These are phyloP conservation scores for Musa itinerans DNA, from an alignment of 176 grass and related monocot genomes.

Conservation along the genomic window DNA sequence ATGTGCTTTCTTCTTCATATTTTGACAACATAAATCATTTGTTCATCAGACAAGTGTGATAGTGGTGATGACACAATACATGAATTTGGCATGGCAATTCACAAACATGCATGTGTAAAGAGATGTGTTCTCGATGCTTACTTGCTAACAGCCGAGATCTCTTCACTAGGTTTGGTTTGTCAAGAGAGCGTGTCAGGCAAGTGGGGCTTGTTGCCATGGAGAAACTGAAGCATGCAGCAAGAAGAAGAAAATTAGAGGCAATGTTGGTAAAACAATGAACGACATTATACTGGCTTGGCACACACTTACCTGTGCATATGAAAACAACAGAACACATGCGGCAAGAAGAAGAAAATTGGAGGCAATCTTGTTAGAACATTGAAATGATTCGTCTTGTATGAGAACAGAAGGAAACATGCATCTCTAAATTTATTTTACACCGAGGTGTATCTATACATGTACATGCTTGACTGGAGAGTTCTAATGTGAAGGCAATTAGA, in stretches of 20 bases:
- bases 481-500: conserved; percentile 12
- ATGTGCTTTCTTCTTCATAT: too few relatives aligned
- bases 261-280: background rate
- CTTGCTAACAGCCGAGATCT: background rate
- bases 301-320: background rate
- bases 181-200: conserved; percentile 86
- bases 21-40: too few relatives aligned
- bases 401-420: conserved; percentile 33
- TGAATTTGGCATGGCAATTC: background rate
- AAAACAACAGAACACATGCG: background rate
- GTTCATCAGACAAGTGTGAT: too few relatives aligned
- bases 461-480: conserved; percentile 45
- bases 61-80: too few relatives aligned
- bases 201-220: conserved; percentile 85
- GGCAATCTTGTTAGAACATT: conserved; percentile 47
- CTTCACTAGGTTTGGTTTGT: conserved; percentile 67
- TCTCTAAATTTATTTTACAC: conserved; percentile 36
- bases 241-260: conserved; percentile 55
- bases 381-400: conserved; percentile 19
- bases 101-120: background rate
- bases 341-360: background rate
- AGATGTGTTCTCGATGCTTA: background rate
- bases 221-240: conserved; percentile 85
- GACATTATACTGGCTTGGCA: background rate
- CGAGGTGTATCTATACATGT: conserved; percentile 58